Conservation (phyloP, 441 rosid species). For the Jatropha podagrica region DNA sequence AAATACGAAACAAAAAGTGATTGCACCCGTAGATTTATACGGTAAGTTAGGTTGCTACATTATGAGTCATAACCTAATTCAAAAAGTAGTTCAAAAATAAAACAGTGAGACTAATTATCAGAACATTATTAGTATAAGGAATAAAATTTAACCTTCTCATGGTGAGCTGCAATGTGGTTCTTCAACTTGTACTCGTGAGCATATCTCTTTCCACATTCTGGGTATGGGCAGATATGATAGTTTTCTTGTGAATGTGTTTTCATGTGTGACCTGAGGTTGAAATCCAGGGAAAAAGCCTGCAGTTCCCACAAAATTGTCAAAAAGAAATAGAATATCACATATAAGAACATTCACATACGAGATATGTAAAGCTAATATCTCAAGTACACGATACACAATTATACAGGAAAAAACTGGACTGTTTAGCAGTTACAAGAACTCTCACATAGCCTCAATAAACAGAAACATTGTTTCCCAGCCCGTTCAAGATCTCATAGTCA, state of each 20-base stretch:
- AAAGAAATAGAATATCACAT: background rate
- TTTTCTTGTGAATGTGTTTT: constrained; percentile 98
- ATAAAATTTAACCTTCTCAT: constrained; percentile 62
- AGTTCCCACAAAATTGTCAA: constrained; percentile 23
- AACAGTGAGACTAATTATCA: background rate
- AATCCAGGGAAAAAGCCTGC: constrained; percentile 98
- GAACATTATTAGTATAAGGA: background rate
- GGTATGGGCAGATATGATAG: constrained; percentile 86
- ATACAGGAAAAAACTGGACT: background rate
- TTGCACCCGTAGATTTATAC: background rate
- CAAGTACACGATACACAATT: background rate
- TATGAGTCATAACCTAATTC: background rate
- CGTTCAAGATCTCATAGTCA: background rate
- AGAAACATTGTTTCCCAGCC: constrained; percentile 1
- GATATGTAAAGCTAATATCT: background rate
- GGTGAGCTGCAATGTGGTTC: constrained; percentile 79
- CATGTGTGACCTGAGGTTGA: constrained; percentile 96
- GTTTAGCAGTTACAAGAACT: background rate
- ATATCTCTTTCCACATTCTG: constrained; percentile 95
- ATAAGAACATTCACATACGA: background rate
- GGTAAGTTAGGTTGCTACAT: background rate
- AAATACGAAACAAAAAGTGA: background rate
- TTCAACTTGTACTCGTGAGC: constrained; percentile 98
- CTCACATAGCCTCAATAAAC: background rate
- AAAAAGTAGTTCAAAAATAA: background rate